Evolutionary conservation across 176 grass and related monocot genomes (phyloP), one percentile per base, ranked within the genome.

Genomic region (Juncus effusus): DNA sequence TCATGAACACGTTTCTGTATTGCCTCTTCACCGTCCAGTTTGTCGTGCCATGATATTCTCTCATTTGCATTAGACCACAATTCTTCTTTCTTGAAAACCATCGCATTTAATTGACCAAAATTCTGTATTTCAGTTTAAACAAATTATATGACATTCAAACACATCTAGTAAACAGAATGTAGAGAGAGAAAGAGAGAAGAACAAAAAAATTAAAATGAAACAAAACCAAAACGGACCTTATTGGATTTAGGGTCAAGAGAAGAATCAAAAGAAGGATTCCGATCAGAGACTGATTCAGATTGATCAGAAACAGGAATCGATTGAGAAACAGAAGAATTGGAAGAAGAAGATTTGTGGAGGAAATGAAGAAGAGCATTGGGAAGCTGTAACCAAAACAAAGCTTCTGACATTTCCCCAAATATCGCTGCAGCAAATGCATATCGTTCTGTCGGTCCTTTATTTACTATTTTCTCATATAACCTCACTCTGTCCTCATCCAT

Each of bases 1-100:
- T 97, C 94, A 76, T 97, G 94, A 65, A 97, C 73, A 82, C 82
- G 85, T 72, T 97, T 97, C 79, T 97, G 94, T 80, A 93, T 84
- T 84, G 85, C 94, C 37, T 97, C 88, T 82, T 97, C 94, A 11
- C 82, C 80, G 82, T 97, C 88, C 8, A 97, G 77, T 70, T 89
- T 97, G 5, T 89, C 85, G 70, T 97, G 94, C 94, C 94, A 97
- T 69, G 94, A 76, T 79, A 97, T 86, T 67, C 87, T 88, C 82
- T 92, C 88, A 79, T 89, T 97, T 36, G 94, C 94, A 86, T 86
- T 84, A 67, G 78, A 82, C 80, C 85, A 89, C 40, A 97, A 62
- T 78, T 97, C 80, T 53, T 92, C 93, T 86, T 86, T 85, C 70
- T 79, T 92, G 73, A 97, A 97, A 55, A 82, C 83, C 85, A 97